These are phyloP conservation scores for Trichaptum fuscoviolaceum DNA, from an alignment of 768 basidiomycete species.

Conservation along the genomic window DNA sequence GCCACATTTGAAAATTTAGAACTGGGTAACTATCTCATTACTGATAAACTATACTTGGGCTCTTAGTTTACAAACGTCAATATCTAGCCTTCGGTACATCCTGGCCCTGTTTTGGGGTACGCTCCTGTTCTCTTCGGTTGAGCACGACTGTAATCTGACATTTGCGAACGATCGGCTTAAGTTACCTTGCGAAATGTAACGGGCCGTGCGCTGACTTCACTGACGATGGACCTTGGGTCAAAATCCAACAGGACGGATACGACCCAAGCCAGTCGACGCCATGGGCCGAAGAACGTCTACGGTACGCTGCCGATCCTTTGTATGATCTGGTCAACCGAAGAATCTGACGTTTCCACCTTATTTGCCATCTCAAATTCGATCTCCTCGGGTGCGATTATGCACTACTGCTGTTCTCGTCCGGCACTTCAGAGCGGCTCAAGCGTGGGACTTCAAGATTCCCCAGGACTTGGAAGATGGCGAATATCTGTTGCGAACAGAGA, in stretches of 20 bases:
- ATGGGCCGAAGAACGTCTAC: conserved; percentile 5
- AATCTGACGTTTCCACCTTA: no score
- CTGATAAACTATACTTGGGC: neutral
- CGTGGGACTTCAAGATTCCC: neutral
- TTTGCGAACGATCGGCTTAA: neutral
- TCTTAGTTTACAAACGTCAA: neutral
- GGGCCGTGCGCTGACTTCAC: conserved; percentile 2
- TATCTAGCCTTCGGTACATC: neutral
- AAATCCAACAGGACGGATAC: conserved; percentile 5
- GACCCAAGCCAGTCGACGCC: conserved; percentile 3
- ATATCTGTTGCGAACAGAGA: neutral
- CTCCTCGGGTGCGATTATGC: neutral
- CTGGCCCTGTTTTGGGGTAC: neutral
- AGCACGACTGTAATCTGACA: neutral
- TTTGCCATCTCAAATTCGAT: neutral
- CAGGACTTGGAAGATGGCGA: conserved; percentile 2
- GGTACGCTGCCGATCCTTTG: neutral
- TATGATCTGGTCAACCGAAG: no score
- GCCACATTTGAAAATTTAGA: neutral
- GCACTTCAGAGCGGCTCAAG: neutral
- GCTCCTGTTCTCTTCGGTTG: neutral
- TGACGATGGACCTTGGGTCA: conserved; percentile 5
- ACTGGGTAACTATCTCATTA: neutral
- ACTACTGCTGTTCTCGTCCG: neutral
- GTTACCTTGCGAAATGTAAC: conserved; percentile 4